These are phyloP conservation scores for Neopestalotiopsis sp. DNA, from an alignment of 2,329 filamentous ascomycete genomes.

Conservation along the genomic window DNA sequence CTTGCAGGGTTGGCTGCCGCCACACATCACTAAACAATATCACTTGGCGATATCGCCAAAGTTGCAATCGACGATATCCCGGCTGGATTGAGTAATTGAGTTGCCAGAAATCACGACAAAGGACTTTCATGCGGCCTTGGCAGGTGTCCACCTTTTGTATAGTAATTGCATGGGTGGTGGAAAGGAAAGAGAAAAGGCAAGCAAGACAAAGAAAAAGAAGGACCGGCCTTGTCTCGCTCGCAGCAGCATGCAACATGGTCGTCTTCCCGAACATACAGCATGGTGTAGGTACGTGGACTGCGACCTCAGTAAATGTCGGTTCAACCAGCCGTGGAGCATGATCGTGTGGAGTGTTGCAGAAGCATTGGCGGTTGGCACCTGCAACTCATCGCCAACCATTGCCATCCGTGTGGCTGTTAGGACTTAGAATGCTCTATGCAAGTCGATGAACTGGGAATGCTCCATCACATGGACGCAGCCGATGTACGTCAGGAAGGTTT, in stretches of 20 bases:
- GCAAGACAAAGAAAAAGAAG: background rate
- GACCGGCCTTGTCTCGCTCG: background rate
- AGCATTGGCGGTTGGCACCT: slow-evolving; percentile 1
- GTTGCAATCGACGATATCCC: background rate
- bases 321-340: background rate
- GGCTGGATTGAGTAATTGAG: slow-evolving; percentile 10
- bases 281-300: background rate
- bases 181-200: background rate
- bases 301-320: background rate
- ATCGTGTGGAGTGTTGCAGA: background rate
- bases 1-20: slow-evolving; percentile 5
- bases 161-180: background rate
- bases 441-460: background rate
- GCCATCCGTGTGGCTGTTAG: background rate
- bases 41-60: slow-evolving; percentile 1
- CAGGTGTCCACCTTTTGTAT: background rate
- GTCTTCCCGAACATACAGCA: background rate
- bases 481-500: background rate
- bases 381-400: background rate
- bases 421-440: background rate
- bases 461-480: background rate
- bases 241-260: background rate
- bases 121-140: background rate
- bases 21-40: background rate
- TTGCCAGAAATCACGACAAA: background rate